Evolutionary conservation across 1,284 basidiomycete genomes (phyloP), one percentile per base, ranked within the genome.

Genomic region (Malassezia globosa): DNA sequence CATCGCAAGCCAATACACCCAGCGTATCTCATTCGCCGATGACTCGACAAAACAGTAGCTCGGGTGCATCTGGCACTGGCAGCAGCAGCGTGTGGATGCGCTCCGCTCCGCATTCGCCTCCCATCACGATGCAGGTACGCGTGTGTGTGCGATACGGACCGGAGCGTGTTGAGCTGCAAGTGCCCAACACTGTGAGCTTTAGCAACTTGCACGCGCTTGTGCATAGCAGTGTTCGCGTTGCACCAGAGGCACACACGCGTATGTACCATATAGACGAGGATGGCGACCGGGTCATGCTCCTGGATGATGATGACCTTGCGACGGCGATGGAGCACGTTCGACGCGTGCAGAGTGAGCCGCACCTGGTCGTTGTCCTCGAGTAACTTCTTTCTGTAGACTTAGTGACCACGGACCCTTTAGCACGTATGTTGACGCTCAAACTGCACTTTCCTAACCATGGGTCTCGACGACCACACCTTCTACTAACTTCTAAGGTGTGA

Each of bases 121-220:
- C 41, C 7, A 18, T 24, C 7, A 23, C 18, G 1, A 11, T 24
- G 7, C 27, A 14, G 41, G 41, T 43, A 22, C 27, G 27, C 5
- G 64, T 66, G 41, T 16, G 16, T 16, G 85, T 92, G 46, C 82
- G 83, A 72, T 88, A 82, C 75, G 80, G 83, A 62, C 82, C 87
- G 60, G 89, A 94, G 68, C 82, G 87, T 44, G 94, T 90, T 69
- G 83, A 89, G 55, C 85, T 96, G 53, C 85, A 88, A 69, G 85
- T 92, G 10, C 78, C 86, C 29, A 77, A 82, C 33, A 73, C 77
- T 49, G 85, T 84, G 18, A 79, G 84, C 63, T 92, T 83, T 71
- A 76, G 75, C 48, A 84, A 87, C 29, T 77, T 97, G 39, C 25
- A 43, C 22, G 27, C 41, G 19, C 29, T 14, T 18, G 41, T 21